Evolutionary conservation across 140 eudicot genomes (phyloP).

Genomic region (Senecio squalidus): DNA sequence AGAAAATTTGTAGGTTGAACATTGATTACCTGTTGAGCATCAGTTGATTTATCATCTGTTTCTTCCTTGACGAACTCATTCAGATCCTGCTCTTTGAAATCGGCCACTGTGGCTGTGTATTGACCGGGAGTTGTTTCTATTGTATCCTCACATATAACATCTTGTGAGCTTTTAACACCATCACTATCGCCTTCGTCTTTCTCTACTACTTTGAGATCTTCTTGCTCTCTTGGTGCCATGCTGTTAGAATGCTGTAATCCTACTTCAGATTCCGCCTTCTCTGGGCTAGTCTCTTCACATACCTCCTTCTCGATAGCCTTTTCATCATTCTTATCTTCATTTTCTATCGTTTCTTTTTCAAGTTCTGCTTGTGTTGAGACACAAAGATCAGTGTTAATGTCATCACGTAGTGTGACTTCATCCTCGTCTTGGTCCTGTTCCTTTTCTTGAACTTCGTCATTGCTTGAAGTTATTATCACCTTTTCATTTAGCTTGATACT

Average conservation of each 20-base stretch:
- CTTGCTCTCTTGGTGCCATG: conserved; percentile 4
- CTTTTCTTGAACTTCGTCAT: conserved; percentile 5
- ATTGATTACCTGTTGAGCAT: not conserved
- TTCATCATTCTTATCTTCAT: not conserved
- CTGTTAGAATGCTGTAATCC: conserved; percentile 6
- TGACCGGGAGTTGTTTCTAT: conserved; percentile 9
- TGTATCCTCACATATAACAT: conserved; percentile 1
- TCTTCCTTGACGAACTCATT: conserved; percentile 7
- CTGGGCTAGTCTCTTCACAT: not conserved
- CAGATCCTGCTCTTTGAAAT: conserved; percentile 4
- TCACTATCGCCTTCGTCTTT: not conserved
- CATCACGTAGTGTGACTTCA: not conserved
- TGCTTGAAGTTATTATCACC: not conserved
- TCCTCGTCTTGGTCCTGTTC: conserved; percentile 1
- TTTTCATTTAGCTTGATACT: not conserved
- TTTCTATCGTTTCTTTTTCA: not conserved
- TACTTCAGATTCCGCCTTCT: conserved; percentile 10
- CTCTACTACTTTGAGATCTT: not conserved
- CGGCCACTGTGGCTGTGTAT: conserved; percentile 9
- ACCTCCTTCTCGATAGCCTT: not conserved
- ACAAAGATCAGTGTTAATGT: not conserved
- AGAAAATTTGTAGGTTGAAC: not conserved
- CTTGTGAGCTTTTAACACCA: conserved; percentile 16
- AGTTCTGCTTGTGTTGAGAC: not conserved
- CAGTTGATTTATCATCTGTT: not conserved